Conservation (phyloP, 331 rosid genomes). For the Malus hybrid region DNA sequence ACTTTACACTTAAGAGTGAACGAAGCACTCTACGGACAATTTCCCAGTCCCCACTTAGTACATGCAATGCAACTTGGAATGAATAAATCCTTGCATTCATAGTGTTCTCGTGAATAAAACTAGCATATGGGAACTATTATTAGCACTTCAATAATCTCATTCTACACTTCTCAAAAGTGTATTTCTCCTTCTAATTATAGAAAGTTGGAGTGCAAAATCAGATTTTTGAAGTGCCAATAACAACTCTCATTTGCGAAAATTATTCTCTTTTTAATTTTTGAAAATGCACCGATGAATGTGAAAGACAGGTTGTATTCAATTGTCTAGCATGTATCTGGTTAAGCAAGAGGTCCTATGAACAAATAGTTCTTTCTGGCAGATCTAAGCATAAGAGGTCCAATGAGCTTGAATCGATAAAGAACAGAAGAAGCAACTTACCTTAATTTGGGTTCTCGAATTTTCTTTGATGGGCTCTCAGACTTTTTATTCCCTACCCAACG, state of each 20-base stretch:
- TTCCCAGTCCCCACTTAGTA: background rate
- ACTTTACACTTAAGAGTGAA: conserved; percentile 14
- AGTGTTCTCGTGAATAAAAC: too few relatives aligned
- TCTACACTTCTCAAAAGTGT: too few relatives aligned
- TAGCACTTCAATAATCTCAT: too few relatives aligned
- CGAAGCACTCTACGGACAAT: background rate
- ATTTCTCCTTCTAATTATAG: too few relatives aligned
- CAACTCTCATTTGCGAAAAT: too few relatives aligned
- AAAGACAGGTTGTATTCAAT: background rate
- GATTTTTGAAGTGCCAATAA: too few relatives aligned
- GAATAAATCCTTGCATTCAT: too few relatives aligned
- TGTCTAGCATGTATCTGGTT: background rate
- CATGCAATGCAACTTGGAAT: background rate
- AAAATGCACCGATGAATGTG: too few relatives aligned
- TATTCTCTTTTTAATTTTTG: too few relatives aligned
- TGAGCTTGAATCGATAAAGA: background rate
- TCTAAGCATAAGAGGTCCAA: background rate
- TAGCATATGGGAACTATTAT: too few relatives aligned
- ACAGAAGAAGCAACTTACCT: conserved; percentile 36
- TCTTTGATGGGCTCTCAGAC: conserved; percentile 34
- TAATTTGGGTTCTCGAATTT: conserved; percentile 68
- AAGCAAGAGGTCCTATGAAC: background rate
- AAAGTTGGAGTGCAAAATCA: too few relatives aligned
- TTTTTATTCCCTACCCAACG: conserved; percentile 71
- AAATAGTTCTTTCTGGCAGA: background rate